These are phyloP conservation scores for Cryomyces antarcticus DNA, from an alignment of 495 filamentous ascomycete genomes.

Conservation along the genomic window DNA sequence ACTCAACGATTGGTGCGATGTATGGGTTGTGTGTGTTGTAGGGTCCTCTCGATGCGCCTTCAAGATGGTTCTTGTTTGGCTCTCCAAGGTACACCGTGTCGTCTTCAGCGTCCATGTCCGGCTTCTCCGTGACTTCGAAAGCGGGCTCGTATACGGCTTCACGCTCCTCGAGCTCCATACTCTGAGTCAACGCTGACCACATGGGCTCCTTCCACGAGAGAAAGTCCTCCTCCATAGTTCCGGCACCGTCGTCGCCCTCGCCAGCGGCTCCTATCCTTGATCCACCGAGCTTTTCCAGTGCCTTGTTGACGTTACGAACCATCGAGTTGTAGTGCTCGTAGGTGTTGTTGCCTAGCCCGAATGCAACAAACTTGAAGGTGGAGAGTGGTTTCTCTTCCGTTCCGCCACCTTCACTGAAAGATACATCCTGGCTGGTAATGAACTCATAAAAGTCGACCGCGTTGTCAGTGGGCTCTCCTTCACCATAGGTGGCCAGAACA, in stretches of 20 bases:
- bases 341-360: constrained; percentile 95
- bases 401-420: constrained; percentile 51
- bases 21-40: constrained; percentile 95
- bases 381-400: constrained; percentile 52
- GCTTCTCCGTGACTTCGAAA: constrained; percentile 63
- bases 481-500: constrained; percentile 91
- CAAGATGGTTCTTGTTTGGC: constrained; percentile 87
- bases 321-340: constrained; percentile 99
- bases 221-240: constrained; percentile 99
- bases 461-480: constrained; percentile 97
- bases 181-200: constrained; percentile 67
- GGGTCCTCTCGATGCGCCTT: constrained; percentile 67
- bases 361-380: constrained; percentile 82
- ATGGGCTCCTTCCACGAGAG: constrained; percentile 98
- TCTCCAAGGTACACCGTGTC: constrained; percentile 86
- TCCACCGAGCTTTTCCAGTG: constrained; percentile 61
- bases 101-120: constrained; percentile 53
- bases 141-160: constrained; percentile 92
- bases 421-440: constrained; percentile 56
- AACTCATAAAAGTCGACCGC: constrained; percentile 99
- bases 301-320: constrained; percentile 75
- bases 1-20: constrained; percentile 84
- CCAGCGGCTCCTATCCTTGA: constrained; percentile 69
- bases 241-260: constrained; percentile 93
- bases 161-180: constrained; percentile 80